Base-by-base conservation (phyloP, 441 rosid species). In the Sinapis alba region DNA sequence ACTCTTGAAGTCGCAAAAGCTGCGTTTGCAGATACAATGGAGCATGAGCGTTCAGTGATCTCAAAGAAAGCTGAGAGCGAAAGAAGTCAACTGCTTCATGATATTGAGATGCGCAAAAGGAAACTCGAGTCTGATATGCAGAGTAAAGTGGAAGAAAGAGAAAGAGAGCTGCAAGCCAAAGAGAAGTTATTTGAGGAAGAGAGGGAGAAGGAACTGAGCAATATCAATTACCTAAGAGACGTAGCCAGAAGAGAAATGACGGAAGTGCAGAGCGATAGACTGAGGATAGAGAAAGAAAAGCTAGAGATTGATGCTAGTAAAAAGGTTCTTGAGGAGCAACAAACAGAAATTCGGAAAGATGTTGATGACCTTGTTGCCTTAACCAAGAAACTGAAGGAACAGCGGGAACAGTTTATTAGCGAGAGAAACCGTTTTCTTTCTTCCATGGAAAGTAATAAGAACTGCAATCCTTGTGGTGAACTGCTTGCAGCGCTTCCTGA, bases 401-500 rank as follows among this genome's bases (percentile, higher is more conserved):
- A 91, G 75, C 81, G 99, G 61, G 97, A 91, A 53, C 94, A 87
- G 34, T 85, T 96, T 57, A 79, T 88, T 18, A 85, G 83, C 78
- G 99, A 96, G 91, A 93, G 89, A 75, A 93, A 79, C 56, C 89
- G 92, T 23, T 96, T 93, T 76, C 86, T 93, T 77, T 80, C 86
- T 38, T 88, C 90, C 81, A 90, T 88, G 77, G 94, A 96, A 84
- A 88, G 83, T 63, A 87, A 78, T 54, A 86, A 86, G 84, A 83
- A 83, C 76, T 91, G 98, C 82, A 83, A 83, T 62, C 84, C 75
- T 45, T 93, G 98, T 53, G 86, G 89, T 50, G 97, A 93, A 74
- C 30, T 86, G 75, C 85, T 88, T 57, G 83, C 91, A 2, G 97
- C 83, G 73, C 92, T 89, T 79, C 88, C 96, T n/a, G 97, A 91